A percentile compares a stretch with the other conserved stretches of the same genome.
phyloP scores from a whole-genome alignment of 2,329 filamentous ascomycete genomes.

The Fusarium graminum region DNA sequence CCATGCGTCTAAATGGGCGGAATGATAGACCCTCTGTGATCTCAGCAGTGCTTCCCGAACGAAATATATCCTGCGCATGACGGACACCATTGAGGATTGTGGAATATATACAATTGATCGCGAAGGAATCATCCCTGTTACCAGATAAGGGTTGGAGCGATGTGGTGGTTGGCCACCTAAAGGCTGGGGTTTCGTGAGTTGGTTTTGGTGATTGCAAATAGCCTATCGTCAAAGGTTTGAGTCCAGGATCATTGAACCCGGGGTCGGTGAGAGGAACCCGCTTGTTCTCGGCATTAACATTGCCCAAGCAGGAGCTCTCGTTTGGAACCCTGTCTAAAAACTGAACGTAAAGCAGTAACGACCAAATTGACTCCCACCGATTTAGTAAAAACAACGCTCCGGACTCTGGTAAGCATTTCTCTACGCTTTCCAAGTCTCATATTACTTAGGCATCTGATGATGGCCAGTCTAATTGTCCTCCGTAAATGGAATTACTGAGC shows the following conservation, averaged over 20 bases:
- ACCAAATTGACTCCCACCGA: constrained; percentile 24
- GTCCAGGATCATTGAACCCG: constrained; percentile 12
- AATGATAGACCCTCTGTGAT: constrained; percentile 25
- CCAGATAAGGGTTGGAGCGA: constrained; percentile 5
- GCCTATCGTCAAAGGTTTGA: background rate
- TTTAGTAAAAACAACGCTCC: constrained; percentile 9
- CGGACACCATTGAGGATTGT: constrained; percentile 12
- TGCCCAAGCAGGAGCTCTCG: constrained; percentile 11
- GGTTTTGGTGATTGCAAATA: constrained; percentile 4
- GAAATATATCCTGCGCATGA: background rate
- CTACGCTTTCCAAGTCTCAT: constrained; percentile 21
- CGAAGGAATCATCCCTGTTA: constrained; percentile 1
- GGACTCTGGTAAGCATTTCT: constrained; percentile 4
- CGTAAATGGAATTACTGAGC: constrained; percentile 27
- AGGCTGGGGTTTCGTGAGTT: background rate
- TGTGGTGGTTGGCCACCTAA: constrained; percentile 5
- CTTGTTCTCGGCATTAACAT: constrained; percentile 7
- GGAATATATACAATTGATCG: constrained; percentile 9
- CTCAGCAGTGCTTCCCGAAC: background rate
- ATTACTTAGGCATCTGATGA: constrained; percentile 4
- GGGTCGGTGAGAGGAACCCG: constrained; percentile 11
- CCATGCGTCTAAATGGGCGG: constrained; percentile 20
- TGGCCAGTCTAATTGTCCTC: constrained; percentile 26
- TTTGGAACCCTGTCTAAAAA: constrained; percentile 3
- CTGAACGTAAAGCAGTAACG: constrained; percentile 21